phyloP scores from a whole-genome alignment of 192 early-diverging fungal genomes.

The Oehlia diaphana region DNA sequence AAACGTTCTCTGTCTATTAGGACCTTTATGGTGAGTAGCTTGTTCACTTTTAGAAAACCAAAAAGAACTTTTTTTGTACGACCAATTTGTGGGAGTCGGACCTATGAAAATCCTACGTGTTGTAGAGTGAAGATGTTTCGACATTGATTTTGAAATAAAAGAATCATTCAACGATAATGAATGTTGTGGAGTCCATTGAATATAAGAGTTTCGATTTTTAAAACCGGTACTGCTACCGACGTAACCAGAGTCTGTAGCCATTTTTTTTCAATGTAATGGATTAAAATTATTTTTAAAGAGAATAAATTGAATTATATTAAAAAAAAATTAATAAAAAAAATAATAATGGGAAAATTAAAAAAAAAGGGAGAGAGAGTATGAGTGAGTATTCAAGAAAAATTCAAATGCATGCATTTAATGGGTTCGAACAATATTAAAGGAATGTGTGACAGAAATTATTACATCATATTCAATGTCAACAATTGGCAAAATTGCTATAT shows the following conservation, averaged over 20 bases:
- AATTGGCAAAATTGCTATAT: too few relatives aligned
- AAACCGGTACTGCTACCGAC: not conserved
- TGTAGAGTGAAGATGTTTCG: constrained; percentile 4
- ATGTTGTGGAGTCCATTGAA: constrained; percentile 5
- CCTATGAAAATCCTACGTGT: constrained; percentile 19
- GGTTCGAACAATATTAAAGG: too few relatives aligned
- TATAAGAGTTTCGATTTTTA: not conserved
- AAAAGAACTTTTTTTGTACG: not conserved
- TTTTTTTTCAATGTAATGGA: not conserved
- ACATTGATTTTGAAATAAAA: not conserved
- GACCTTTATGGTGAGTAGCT: not conserved
- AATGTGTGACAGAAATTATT: too few relatives aligned
- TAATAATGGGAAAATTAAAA: too few relatives aligned
- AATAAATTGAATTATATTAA: too few relatives aligned
- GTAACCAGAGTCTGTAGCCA: not conserved
- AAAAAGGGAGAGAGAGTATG: too few relatives aligned
- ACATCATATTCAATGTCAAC: too few relatives aligned
- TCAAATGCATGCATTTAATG: too few relatives aligned
- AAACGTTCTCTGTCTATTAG: not conserved
- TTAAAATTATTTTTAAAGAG: too few relatives aligned
- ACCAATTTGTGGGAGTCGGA: constrained; percentile 20
- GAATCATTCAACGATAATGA: not conserved
- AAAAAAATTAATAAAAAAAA: too few relatives aligned
- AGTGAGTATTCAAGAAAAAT: too few relatives aligned
- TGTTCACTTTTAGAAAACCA: constrained; percentile 21